Base-by-base conservation (phyloP, 768 basidiomycete species). In the Melanogaster broomeanus region DNA sequence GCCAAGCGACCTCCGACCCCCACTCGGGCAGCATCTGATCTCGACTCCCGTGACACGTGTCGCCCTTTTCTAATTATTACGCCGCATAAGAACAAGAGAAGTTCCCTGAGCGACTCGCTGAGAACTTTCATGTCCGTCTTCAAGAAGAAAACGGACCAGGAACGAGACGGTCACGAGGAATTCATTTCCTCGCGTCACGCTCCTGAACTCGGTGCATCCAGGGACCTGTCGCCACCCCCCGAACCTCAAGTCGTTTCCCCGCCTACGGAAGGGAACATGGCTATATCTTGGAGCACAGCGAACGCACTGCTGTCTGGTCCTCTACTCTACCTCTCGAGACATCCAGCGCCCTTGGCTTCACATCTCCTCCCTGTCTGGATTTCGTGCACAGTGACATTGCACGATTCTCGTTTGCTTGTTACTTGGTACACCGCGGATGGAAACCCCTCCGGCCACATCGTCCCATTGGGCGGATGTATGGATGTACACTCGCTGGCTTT, bases 101-200 rank as follows among this genome's bases (percentile, higher is more conserved):
- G 69, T 9, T 85, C 82, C 5, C 69, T 88, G 44, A 79, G 84
- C 21, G 81, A 80, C 63, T 87, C 85, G 16, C 69, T 88, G 55
- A 77, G 80, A 35, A 87, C 82, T 57, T 63, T 88, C 27, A 69
- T 88, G 39, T 78, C 83, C 6, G 80, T 81, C 4, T 76, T 87
- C 71, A 84, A 77, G 68, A 85, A 81, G 64, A 65, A 57, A 48
- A 71, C 66, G 44, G 52, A 56, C 42, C 66, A 57, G 48, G 68
- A 68, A 42, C 55, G 55, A 1, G 66, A 66, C 25, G 68, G 45
- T 22, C 27, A 66, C 24, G 59, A 59, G 4, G 63, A 68, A 28
- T 49, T 27, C 30, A 19, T 45, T 42, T 41, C 18, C 24, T 48
- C 49, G 41, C 34, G 33, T 34, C 46, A 50, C 30, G 37, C 45